Evolutionary conservation across 495 filamentous ascomycete genomes (phyloP), one percentile per base, ranked within the genome.

Genomic region (Eremomyces bilateralis): DNA sequence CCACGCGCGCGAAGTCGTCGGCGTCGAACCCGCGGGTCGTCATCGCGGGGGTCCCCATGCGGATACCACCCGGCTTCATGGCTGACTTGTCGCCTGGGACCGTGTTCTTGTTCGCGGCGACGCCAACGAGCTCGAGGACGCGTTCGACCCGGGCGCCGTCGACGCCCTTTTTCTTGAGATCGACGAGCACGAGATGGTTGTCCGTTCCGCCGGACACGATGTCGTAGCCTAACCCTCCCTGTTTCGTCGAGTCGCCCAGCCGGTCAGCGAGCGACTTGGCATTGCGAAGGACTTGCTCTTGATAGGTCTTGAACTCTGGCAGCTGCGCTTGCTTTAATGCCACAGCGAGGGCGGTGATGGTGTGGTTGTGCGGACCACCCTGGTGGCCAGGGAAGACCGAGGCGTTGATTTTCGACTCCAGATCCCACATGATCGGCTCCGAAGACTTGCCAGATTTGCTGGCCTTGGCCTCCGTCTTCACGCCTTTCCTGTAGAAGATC

Each of bases 401-500:
- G 60, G 91, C 85, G 67, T 99, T 99, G 62, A 99, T 99, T 30
- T 83, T 82, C 37, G 67, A 63, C 64, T 95, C 90, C 24, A 99
- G 72, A 53, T 99, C 82, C 51, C 94, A 99, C n/a, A n/a, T n/a
- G n/a, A n/a, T n/a, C n/a, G n/a, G n/a, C n/a, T n/a, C n/a, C n/a
- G n/a, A n/a, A n/a, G n/a, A n/a, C 50, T 69, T 71, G 57, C 94
- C 73, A 64, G 94, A 88, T 46, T 80, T 79, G 36, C 70, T 67
- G 71, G 94, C 95, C 53, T 75, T 61, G 53, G 95, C 80, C 30
- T 71, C 71, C 51, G 71, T 77, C 47, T 84, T 72, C 34, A 94
- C 78, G 49, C 90, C 90, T 61, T 85, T 90, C 50, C 90, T 80
- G 72, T 81, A 99, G 70, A 99, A 99, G 61, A 99, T 99, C 90